Base-by-base conservation (phyloP, 306 rosid genomes). In the Glycine latifolia region DNA sequence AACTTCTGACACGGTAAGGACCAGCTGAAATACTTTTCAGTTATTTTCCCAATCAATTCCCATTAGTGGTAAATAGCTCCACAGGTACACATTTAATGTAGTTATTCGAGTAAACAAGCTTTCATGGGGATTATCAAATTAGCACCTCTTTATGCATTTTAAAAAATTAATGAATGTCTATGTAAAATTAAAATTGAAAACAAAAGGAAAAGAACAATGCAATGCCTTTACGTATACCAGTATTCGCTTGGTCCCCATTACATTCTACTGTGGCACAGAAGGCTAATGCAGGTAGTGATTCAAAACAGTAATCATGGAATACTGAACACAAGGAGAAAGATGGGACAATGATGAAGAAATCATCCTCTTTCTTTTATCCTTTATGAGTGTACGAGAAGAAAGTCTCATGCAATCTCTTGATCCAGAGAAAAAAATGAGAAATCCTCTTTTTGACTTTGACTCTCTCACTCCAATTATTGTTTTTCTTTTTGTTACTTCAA, bases 21-120 rank as follows among this genome's bases (percentile, higher is more conserved):
- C 47, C 14, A 65, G 20, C 70, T 13, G 48, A 48, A 65, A 37
- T 65, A n/a, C 50, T 39, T 26, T 60, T 10, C 31, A 41, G 31
- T 66, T 39, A 66, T 66, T 39, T 65, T 65, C 17, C 71, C 26
- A 65, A 65, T 65, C 48, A 35, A 33, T 63, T 37, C 35, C 47
- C 70, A 33, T 20, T 4, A n/a, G 48, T 3, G 17, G 17, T 13
- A 15, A 63, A 37, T 12, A 63, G 69, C 47, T 33, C 44, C 47
- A 35, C 67, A 0, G 43, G 67, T 61, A 26, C 31, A 61, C 26
- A 17, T 8, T 35, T 65, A 65, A 35, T 12, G 20, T 37, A 35
- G 70, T 12, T 65, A 65, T 35, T 6, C 71, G 39, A 37, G 71
- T 65, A 65, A 65, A 65, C 14, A 37, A 14, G 11, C 52, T 66